Evolutionary conservation across 352 stramenopile genomes (phyloP), one percentile per base, ranked within the genome.

Genomic region (Globisporangium radiosum): DNA sequence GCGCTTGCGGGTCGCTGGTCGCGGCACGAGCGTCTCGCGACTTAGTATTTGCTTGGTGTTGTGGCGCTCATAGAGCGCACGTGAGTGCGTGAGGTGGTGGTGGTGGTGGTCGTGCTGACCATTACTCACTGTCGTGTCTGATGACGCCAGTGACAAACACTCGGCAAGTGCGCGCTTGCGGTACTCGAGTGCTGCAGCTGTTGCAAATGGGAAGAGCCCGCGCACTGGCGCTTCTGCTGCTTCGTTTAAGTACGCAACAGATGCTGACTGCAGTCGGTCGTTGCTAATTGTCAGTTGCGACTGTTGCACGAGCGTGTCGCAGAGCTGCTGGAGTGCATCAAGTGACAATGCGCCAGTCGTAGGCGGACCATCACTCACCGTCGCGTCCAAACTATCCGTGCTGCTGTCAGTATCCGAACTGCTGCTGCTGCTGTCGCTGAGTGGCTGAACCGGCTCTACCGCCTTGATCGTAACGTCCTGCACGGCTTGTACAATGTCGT

Each of bases 121-220:
- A 4, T 11, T 4, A 38, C 39, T 49, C 4, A 14, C 19, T n/a
- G 19, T 33, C 4, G 45, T 4, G 3, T 10, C 65, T 38, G 38
- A 64, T 0, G n/a, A 50, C 17, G 17, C 17, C 17, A 19, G 17
- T 19, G 17, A 19, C 17, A 19, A 67, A 4, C 60, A 62, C 44
- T 85, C 74, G 6, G 76, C 69, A 4, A 89, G 47, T 38, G 76
- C 73, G 0, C 81, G 81, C 6, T 73, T 65, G 5, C 77, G 70
- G 49, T 91, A 93, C 54, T 90, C 79, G 13, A 77, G 48, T 8
- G 71, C 77, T 5, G 81, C 81, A 1, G 81, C 78, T 0, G 78
- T 88, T 7, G 81, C 78, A 11, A 91, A 91, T 9, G 81, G 81
- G 54, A 80, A 89, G 44, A 87, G 72, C 5, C 40, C 48, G 9